These are phyloP conservation scores for Cydonia oblonga DNA, from an alignment of 331 rosid species.

Conservation along the genomic window DNA sequence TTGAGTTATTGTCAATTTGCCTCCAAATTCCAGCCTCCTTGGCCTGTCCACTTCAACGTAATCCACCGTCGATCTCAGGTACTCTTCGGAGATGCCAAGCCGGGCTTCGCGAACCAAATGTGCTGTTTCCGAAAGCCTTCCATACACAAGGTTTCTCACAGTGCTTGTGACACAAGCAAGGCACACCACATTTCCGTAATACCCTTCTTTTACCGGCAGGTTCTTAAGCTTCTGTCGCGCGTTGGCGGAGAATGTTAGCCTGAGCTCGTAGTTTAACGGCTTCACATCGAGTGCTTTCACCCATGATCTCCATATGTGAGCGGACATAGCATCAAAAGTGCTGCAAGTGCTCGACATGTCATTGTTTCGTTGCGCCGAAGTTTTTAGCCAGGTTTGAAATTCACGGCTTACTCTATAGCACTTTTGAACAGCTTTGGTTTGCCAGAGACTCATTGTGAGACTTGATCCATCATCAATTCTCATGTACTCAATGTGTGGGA, in stretches of 20 bases:
- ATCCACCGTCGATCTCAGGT: conserved; percentile 73
- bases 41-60: conserved; percentile 57
- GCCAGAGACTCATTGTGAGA: conserved; percentile 48
- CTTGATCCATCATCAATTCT: conserved; percentile 66
- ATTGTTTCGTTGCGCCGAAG: conserved; percentile 29
- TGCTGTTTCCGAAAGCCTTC: conserved; percentile 33
- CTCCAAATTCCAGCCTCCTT: conserved; percentile 70
- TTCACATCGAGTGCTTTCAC: conserved; percentile 74
- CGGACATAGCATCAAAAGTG: conserved; percentile 80
- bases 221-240: conserved; percentile 50
- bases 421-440: conserved; percentile 54
- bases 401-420: conserved; percentile 57
- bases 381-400: conserved; percentile 51
- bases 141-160: conserved; percentile 43
- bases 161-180: conserved; percentile 56
- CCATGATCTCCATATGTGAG: conserved; percentile 90
- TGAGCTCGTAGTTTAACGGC: conserved; percentile 52
- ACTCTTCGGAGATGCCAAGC: conserved; percentile 55
- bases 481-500: conserved; percentile 76
- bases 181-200: conserved; percentile 75
- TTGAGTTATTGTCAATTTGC: conserved; percentile 78
- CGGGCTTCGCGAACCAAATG: conserved; percentile 55
- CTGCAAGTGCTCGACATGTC: conserved; percentile 32
- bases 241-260: conserved; percentile 76
- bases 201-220: conserved; percentile 59